phyloP scores from a whole-genome alignment of 1,139 yeast genomes.

The Yamadazyma conglobata region DNA sequence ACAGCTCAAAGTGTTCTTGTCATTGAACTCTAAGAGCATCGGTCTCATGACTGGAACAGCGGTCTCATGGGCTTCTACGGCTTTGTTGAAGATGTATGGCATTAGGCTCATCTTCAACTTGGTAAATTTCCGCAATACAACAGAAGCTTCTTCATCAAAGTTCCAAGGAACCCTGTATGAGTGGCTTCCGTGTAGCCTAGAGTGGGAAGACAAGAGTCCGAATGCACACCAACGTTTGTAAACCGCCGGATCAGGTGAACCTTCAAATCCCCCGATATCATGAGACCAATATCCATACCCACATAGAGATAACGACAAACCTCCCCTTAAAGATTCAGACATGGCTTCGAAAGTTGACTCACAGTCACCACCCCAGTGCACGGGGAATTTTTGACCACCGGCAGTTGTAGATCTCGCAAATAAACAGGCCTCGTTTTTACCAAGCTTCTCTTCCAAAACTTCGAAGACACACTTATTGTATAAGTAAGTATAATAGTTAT shows the following conservation, averaged over 20 bases:
- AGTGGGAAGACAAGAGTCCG: slow-evolving; percentile 35
- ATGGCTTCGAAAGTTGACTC: slow-evolving; percentile 36
- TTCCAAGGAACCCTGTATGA: slow-evolving; percentile 39
- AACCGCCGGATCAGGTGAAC: slow-evolving; percentile 32
- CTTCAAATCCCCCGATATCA: slow-evolving; percentile 41
- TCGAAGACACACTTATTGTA: slow-evolving; percentile 36
- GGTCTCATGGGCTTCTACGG: slow-evolving; percentile 24
- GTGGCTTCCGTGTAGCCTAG: slow-evolving; percentile 34
- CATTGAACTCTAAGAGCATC: slow-evolving; percentile 28
- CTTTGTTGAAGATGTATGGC: slow-evolving; percentile 30
- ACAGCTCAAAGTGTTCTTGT: slow-evolving; percentile 19
- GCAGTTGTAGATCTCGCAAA: slow-evolving; percentile 37
- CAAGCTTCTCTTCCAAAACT: slow-evolving; percentile 26
- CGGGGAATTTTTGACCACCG: slow-evolving; percentile 37
- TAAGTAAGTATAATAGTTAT: slow-evolving; percentile 32
- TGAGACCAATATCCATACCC: slow-evolving; percentile 41
- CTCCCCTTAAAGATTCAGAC: slow-evolving; percentile 39
- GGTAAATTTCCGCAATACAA: slow-evolving; percentile 31
- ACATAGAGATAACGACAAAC: slow-evolving; percentile 27
- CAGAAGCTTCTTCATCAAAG: slow-evolving; percentile 32
- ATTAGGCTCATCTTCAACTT: slow-evolving; percentile 29
- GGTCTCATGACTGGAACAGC: slow-evolving; percentile 35
- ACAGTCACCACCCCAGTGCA: slow-evolving; percentile 43
- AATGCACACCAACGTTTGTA: slow-evolving; percentile 40
- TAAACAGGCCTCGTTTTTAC: slow-evolving; percentile 30